Conservation (phyloP, 2,329 filamentous ascomycete genomes). For the Magnaporthiopsis rhizophila region DNA sequence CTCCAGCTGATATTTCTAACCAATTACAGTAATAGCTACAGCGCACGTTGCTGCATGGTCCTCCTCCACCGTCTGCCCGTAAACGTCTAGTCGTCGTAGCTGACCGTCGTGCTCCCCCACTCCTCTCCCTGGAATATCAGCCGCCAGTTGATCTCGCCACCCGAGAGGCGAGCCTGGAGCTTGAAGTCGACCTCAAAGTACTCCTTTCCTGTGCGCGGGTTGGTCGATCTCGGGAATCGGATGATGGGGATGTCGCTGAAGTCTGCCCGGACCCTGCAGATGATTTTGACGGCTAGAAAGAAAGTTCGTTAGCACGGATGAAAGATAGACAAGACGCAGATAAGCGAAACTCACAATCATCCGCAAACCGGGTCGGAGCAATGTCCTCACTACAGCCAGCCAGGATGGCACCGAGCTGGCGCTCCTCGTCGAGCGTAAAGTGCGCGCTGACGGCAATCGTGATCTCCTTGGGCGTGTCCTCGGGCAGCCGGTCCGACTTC, state of each 20-base stretch:
- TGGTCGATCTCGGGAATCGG: conserved; percentile 7
- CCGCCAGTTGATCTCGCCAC: conserved; percentile 7
- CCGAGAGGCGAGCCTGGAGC: conserved; percentile 10
- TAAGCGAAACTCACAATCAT: conserved; percentile 2
- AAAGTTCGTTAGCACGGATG: neutral
- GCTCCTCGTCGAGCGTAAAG: conserved; percentile 6
- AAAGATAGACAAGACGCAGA: neutral
- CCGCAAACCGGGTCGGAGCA: conserved; percentile 9
- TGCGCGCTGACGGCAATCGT: neutral
- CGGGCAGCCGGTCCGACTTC: conserved; percentile 11
- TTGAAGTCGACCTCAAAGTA: conserved; percentile 12
- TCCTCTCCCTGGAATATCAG: conserved; percentile 9
- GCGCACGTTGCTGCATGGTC: neutral
- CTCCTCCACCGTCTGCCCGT: neutral
- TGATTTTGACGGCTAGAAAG: neutral
- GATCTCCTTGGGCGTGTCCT: conserved; percentile 3
- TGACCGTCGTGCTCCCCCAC: conserved; percentile 10
- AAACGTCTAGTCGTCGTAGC: conserved; percentile 7
- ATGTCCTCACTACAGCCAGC: conserved; percentile 10
- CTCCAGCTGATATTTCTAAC: neutral
- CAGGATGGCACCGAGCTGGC: conserved; percentile 8
- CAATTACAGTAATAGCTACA: neutral
- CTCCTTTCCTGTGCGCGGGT: conserved; percentile 8
- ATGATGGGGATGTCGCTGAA: conserved; percentile 11
- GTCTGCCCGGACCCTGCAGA: conserved; percentile 11